A percentile compares a stretch with the other conserved stretches of the same genome.
phyloP scores from a whole-genome alignment of 805 yeast species.

The Scheffersomyces lignosus region DNA sequence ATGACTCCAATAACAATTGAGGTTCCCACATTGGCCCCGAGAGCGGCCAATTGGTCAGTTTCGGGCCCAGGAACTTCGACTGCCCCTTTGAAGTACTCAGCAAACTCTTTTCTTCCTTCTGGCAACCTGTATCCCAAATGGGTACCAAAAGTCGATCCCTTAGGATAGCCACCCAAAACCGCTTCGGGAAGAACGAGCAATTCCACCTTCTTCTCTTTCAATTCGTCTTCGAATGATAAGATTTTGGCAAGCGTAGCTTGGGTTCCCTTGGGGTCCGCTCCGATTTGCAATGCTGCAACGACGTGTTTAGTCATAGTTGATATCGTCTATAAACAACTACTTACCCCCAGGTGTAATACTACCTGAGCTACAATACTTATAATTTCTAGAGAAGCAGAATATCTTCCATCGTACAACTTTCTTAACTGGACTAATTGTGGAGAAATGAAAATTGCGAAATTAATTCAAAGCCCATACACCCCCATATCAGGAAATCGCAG shows the following conservation, averaged over 20 bases:
- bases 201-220: slow-evolving; percentile 28
- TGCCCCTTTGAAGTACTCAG: slow-evolving; percentile 33
- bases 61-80: slow-evolving; percentile 38
- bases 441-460: no score
- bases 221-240: slow-evolving; percentile 35
- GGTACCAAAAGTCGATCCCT: slow-evolving; percentile 44
- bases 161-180: slow-evolving; percentile 47
- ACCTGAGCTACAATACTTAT: no score
- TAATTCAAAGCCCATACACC: no score
- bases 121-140: slow-evolving; percentile 43
- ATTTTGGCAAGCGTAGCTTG: slow-evolving; percentile 37
- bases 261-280: slow-evolving; percentile 39
- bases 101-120: slow-evolving; percentile 41
- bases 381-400: no score
- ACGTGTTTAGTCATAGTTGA: slow-evolving; percentile 19
- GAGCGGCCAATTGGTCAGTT: slow-evolving; percentile 27
- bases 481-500: no score
- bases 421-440: no score
- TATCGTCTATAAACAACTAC: no score
- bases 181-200: slow-evolving; percentile 49
- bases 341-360: no score
- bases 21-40: slow-evolving; percentile 34
- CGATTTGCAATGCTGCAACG: slow-evolving; percentile 47
- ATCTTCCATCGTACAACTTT: no score
- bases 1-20: slow-evolving; percentile 41